Percentiles rank a stretch among this genome's conserved stretches.
These are phyloP conservation scores for Trametes villosa DNA, from an alignment of 768 basidiomycete species.

Conservation along the genomic window DNA sequence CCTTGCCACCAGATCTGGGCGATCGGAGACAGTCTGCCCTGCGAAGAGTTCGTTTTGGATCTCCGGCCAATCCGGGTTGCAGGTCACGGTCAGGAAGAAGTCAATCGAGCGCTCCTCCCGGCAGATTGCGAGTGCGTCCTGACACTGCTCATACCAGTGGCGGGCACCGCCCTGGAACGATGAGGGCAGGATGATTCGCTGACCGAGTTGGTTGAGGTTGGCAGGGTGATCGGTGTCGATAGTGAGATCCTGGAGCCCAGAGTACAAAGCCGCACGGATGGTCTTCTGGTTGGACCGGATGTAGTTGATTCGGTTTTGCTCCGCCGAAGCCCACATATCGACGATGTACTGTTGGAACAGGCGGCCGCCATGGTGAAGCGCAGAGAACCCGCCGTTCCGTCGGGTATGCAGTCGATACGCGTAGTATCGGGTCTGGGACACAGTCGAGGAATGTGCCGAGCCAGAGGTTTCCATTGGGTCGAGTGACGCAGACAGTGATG, in stretches of 20 bases:
- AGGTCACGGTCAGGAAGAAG: constrained; percentile 56
- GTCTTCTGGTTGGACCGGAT: constrained; percentile 38
- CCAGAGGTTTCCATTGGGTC: too few species aligned
- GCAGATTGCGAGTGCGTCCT: constrained; percentile 52
- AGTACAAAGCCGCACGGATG: constrained; percentile 41
- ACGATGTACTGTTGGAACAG: constrained; percentile 51
- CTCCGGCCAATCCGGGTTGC: constrained; percentile 56
- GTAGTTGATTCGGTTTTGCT: constrained; percentile 45
- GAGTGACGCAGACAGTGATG: too few species aligned
- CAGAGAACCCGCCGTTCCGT: not conserved
- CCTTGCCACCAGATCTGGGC: constrained; percentile 50
- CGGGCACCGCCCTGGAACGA: constrained; percentile 45
- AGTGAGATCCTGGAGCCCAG: constrained; percentile 40
- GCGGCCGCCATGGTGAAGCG: constrained; percentile 36
- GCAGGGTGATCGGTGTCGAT: constrained; percentile 16
- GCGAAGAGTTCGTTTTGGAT: constrained; percentile 42
- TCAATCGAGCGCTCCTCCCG: constrained; percentile 42
- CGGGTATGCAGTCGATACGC: not conserved
- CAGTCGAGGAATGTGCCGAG: too few species aligned
- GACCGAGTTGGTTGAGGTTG: constrained; percentile 38
- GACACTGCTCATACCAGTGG: constrained; percentile 46
- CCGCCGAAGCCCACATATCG: constrained; percentile 50
- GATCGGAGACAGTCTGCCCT: constrained; percentile 44
- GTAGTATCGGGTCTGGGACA: constrained; percentile 19
- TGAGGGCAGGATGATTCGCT: constrained; percentile 44